Percentiles rank a stretch among this genome's conserved stretches.
Evolutionary conservation across 2,329 filamentous ascomycete genomes (phyloP).

Genomic region (Venturia asperata): DNA sequence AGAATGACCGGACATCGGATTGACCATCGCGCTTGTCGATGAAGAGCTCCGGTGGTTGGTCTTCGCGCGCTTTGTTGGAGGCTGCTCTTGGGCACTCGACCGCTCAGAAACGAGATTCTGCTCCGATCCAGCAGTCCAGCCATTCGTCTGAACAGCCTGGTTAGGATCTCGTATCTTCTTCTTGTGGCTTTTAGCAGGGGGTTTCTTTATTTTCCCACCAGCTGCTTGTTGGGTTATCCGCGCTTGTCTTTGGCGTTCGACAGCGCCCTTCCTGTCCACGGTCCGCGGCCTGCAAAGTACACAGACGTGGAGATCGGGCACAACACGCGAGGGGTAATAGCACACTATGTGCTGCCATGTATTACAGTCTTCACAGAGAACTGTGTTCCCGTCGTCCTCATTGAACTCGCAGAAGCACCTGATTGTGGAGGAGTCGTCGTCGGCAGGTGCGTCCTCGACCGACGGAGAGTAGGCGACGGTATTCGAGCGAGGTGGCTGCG

Average conservation of each 20-base stretch:
- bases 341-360: conserved; percentile 98
- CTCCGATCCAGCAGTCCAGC: conserved; percentile 44
- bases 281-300: conserved; percentile 75
- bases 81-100: conserved; percentile 47
- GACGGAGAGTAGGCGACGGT: conserved; percentile 30
- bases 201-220: conserved; percentile 68
- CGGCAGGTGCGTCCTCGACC: conserved; percentile 38
- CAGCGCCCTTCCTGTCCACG: conserved; percentile 67
- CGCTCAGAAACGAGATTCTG: conserved; percentile 49
- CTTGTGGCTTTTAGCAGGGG: conserved; percentile 73
- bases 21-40: conserved; percentile 65
- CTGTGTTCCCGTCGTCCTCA: conserved; percentile 96
- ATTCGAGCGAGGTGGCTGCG: conserved; percentile 24
- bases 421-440: conserved; percentile 85
- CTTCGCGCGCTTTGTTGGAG: conserved; percentile 71
- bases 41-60: conserved; percentile 66
- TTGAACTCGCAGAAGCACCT: conserved; percentile 93
- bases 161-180: conserved; percentile 70
- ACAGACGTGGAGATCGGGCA: conserved; percentile 73
- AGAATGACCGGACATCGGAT: conserved; percentile 51
- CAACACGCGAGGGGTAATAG: conserved; percentile 73
- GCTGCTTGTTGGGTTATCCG: conserved; percentile 50
- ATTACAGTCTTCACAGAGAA: conserved; percentile 91
- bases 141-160: conserved; percentile 55
- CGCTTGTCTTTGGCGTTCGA: conserved; percentile 60